Conservation (phyloP, 106 monocot genomes). For the Xerophyta viscosa region DNA sequence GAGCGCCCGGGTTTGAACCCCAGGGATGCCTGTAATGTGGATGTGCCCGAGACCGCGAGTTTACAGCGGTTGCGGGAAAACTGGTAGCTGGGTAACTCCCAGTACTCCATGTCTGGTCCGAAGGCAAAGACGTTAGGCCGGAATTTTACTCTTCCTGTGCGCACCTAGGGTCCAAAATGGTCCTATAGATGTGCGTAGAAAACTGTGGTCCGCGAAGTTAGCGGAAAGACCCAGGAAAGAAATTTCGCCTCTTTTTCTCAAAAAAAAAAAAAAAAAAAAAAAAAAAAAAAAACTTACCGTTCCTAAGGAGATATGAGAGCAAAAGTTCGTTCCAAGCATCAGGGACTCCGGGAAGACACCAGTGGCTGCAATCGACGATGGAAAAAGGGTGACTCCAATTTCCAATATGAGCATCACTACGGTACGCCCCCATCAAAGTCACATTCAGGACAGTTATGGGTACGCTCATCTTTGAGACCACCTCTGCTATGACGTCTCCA, state of each 20-base stretch:
- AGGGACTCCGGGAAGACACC: conserved; percentile 97
- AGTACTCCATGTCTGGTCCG: too few relatives aligned
- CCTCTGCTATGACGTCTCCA: conserved; percentile 57
- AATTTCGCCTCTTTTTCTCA: neutral
- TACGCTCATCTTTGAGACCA: conserved; percentile 47
- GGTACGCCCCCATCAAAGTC: conserved; percentile 73
- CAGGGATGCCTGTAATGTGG: too few relatives aligned
- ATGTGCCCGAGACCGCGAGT: too few relatives aligned
- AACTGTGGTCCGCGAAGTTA: neutral
- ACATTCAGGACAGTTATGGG: conserved; percentile 86
- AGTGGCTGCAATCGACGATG: conserved; percentile 84
- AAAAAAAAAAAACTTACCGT: conserved; percentile 22
- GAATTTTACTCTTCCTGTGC: too few relatives aligned
- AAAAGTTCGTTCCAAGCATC: conserved; percentile 97
- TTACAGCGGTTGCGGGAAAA: too few relatives aligned
- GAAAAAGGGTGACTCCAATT: conserved; percentile 57
- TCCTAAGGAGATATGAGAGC: conserved; percentile 48
- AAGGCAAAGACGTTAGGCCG: too few relatives aligned
- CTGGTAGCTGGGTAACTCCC: too few relatives aligned
- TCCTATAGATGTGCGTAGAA: too few relatives aligned
- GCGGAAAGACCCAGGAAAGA: neutral
- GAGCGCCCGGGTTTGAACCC: too few relatives aligned
- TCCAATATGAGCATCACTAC: conserved; percentile 93
- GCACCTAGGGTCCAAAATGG: too few relatives aligned
- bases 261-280: too few relatives aligned